These are phyloP conservation scores for Aspergillus terreus DNA, from an alignment of 2,329 filamentous ascomycete genomes.

Conservation along the genomic window DNA sequence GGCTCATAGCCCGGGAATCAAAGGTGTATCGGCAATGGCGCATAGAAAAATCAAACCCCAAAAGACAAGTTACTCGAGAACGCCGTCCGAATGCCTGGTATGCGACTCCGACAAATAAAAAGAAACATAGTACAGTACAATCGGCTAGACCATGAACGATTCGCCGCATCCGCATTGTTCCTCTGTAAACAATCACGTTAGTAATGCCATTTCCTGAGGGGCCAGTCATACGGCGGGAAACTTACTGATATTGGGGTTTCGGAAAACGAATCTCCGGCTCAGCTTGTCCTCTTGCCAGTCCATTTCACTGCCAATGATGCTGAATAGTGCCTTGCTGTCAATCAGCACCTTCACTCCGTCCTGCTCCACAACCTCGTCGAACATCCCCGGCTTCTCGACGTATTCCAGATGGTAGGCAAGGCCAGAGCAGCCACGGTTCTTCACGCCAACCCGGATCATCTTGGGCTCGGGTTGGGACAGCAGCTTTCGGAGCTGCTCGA, in stretches of 20 bases:
- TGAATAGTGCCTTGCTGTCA: conserved; percentile 95
- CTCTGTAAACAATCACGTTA: conserved; percentile 55
- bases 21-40: conserved; percentile 7
- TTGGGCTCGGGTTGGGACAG: conserved; percentile 85
- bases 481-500: conserved; percentile 71
- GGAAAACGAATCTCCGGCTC: conserved; percentile 87
- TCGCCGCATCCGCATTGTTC: conserved; percentile 95
- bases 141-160: conserved; percentile 74
- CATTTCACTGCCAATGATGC: conserved; percentile 98
- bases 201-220: conserved; percentile 5
- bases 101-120: conserved; percentile 19
- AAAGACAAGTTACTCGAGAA: conserved; percentile 18
- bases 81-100: conserved; percentile 36
- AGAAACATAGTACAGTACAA: conserved; percentile 12
- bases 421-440: conserved; percentile 90
- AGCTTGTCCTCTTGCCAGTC: conserved; percentile 97
- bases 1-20: conserved; percentile 17
- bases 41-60: conserved; percentile 5
- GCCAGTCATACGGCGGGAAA: conserved; percentile 23
- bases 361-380: conserved; percentile 92
- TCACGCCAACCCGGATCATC: conserved; percentile 89
- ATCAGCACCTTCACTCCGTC: conserved; percentile 95
- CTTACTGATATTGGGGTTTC: conserved; percentile 97
- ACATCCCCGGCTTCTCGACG: conserved; percentile 80
- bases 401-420: conserved; percentile 92